Evolutionary conservation across 495 filamentous ascomycete genomes (phyloP).

Genomic region (Tuber indicum): DNA sequence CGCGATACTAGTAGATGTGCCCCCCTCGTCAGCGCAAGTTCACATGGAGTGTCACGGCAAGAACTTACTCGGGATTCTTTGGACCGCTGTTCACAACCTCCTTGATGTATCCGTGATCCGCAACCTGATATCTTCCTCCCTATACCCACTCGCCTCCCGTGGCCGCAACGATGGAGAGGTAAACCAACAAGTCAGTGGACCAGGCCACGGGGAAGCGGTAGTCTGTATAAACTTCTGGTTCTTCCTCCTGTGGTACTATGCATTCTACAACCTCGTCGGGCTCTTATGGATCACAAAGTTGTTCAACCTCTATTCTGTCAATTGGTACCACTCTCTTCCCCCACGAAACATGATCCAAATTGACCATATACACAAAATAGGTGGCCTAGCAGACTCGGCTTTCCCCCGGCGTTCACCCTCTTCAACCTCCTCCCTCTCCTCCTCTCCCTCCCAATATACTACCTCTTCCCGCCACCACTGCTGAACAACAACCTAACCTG

Average conservation of each 20-base stretch:
- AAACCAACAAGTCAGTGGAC: slow-evolving; percentile 45
- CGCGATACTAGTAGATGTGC: slow-evolving; percentile 34
- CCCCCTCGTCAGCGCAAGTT: background rate
- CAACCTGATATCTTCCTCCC: slow-evolving; percentile 26
- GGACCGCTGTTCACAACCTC: slow-evolving; percentile 21
- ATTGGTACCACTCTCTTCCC: slow-evolving; percentile 52
- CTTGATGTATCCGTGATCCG: slow-evolving; percentile 31
- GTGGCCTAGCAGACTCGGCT: slow-evolving; percentile 56
- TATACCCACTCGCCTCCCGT: slow-evolving; percentile 11
- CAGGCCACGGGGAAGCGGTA: slow-evolving; percentile 55
- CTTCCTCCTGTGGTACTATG: slow-evolving; percentile 60
- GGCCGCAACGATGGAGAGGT: slow-evolving; percentile 11
- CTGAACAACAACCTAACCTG: slow-evolving; percentile 56
- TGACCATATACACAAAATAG: slow-evolving; percentile 13
- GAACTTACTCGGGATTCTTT: slow-evolving; percentile 2
- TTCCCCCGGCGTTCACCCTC: slow-evolving; percentile 52
- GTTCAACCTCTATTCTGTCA: slow-evolving; percentile 59
- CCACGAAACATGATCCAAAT: background rate
- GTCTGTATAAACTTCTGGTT: slow-evolving; percentile 63
- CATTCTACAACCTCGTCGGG: slow-evolving; percentile 57
- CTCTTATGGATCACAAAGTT: slow-evolving; percentile 63
- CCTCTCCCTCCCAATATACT: slow-evolving; percentile 54
- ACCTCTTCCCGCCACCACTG: slow-evolving; percentile 47
- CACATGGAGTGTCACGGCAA: background rate
- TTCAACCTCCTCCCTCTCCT: slow-evolving; percentile 53